Evolutionary conservation across 2,329 filamentous ascomycete species (phyloP).

Genomic region (Curvularia eragrostidis): DNA sequence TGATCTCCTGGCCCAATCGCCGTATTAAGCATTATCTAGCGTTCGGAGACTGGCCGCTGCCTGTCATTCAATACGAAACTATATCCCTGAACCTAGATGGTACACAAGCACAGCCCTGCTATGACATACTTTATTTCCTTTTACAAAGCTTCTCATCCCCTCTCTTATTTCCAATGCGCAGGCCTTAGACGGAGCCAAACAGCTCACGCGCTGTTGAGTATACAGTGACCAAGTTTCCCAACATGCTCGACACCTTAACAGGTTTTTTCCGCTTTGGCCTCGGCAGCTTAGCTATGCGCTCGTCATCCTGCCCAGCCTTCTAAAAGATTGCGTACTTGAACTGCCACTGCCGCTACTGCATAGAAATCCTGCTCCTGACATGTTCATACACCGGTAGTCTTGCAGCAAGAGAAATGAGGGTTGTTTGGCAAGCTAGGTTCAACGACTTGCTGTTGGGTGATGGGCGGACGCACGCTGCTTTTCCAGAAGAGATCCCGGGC

Average conservation of each 20-base stretch:
- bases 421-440: neutral
- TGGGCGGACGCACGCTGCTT: neutral
- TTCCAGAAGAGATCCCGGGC: neutral
- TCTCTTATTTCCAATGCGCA: neutral
- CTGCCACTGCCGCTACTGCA: neutral
- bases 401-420: neutral
- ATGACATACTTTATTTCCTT: neutral
- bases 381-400: neutral
- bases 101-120: neutral
- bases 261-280: neutral
- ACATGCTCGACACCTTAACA: neutral
- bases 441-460: neutral
- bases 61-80: neutral
- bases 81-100: neutral
- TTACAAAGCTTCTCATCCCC: neutral
- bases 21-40: neutral
- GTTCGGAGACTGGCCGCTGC: neutral
- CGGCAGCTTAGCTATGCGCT: neutral
- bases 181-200: neutral
- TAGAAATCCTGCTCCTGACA: neutral
- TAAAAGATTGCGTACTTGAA: neutral
- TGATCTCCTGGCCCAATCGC: neutral
- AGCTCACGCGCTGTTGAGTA: neutral
- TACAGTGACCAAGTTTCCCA: neutral
- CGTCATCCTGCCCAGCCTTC: neutral